phyloP scores from a whole-genome alignment of 192 early-diverging fungal species.

The Mortierella hygrophila region DNA sequence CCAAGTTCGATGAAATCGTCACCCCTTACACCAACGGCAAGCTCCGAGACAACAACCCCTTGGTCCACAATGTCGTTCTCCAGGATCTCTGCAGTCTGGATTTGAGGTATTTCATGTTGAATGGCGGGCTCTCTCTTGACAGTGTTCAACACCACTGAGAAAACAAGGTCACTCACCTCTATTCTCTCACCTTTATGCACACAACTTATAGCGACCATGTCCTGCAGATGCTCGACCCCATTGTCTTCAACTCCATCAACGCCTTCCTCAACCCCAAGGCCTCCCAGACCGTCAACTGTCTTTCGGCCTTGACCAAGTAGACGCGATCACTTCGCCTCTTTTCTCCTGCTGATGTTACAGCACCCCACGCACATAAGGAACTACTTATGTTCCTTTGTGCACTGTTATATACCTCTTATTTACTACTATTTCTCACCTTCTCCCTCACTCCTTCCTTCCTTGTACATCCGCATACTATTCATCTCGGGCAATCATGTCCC shows the following conservation, averaged over 20 bases:
- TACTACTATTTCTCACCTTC: neutral
- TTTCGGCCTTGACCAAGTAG: constrained; percentile 23
- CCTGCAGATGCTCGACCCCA: constrained; percentile 31
- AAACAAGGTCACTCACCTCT: neutral
- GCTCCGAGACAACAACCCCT: constrained; percentile 35
- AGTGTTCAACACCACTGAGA: neutral
- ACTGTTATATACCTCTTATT: constrained; percentile 1
- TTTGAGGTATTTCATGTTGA: neutral
- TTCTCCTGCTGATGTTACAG: neutral
- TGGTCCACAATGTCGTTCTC: constrained; percentile 33
- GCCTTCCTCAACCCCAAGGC: constrained; percentile 28
- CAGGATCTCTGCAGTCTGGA: constrained; percentile 36
- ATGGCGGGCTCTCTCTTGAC: neutral
- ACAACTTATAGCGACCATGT: constrained; percentile 16
- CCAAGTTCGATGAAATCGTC: constrained; percentile 38
- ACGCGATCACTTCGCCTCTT: neutral
- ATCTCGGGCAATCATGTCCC: neutral
- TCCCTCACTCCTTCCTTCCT: neutral
- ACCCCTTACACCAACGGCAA: constrained; percentile 46
- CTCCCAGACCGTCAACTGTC: constrained; percentile 41
- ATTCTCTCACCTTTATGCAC: neutral
- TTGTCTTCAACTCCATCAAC: constrained; percentile 34
- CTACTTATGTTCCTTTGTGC: neutral
- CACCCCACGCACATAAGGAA: neutral
- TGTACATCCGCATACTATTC: neutral